Evolutionary conservation across 306 rosid genomes (phyloP), one percentile per base, ranked within the genome.

Genomic region (Ceratonia siliqua): DNA sequence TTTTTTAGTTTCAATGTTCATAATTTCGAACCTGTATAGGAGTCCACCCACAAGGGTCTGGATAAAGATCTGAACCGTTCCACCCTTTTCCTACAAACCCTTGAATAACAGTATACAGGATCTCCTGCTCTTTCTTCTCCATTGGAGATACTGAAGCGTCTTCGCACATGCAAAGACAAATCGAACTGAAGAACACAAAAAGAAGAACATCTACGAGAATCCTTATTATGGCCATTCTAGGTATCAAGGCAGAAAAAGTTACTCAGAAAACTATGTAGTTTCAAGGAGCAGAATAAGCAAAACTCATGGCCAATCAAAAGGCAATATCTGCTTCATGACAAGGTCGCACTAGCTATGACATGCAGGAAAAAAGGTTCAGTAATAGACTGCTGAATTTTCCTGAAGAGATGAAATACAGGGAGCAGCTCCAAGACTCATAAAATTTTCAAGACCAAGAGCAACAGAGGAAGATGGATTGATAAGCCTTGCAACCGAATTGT

Each of bases 41-140:
- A 68, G 91, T 87, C 91, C 87, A 84, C 2, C 91, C 91, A 82
- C 91, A 84, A 70, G 87, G 91, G 48, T 87, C 91, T 46, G 91
- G 89, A 74, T 87, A 84, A 62, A 87, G 89, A 73, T 84, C 82
- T 52, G 87, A 87, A 75, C 87, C 89, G 13, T 87, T 87, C 91
- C 89, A 87, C 80, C 74, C 75, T 5, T 79, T 68, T 11, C 91
- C 91, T 18, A 84, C 85, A 74, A 84, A 80, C 4, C 82, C 85
- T 80, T 82, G 89, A 66, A 87, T 77, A 9, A 83, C 68, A 48
- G 75, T 64, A 70, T 87, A 87, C 15, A 87, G 80, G 21, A 80
- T 75, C 49, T 79, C 84, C 63, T 80, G 70, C 83, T 87, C 89
- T 66, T 71, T 24, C 25, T 42, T 75, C 67, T 70, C 68, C 91